These are phyloP conservation scores for Alnus rubra DNA, from an alignment of 306 rosid genomes.

Conservation along the genomic window DNA sequence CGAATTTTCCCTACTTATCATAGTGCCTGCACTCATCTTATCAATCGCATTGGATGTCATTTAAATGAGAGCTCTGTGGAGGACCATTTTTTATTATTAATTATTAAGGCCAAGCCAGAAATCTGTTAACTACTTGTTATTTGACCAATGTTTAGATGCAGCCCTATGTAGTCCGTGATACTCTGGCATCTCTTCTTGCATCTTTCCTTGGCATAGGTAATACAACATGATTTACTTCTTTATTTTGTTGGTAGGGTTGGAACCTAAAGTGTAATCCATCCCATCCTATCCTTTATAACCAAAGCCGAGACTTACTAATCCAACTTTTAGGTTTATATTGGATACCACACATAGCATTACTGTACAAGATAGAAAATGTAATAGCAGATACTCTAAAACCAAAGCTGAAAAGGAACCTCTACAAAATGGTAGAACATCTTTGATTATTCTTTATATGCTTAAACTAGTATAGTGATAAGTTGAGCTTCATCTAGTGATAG, in stretches of 20 bases:
- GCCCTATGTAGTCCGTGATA: neutral
- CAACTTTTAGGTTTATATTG: neutral
- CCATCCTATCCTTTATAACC: neutral
- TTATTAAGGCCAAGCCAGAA: neutral
- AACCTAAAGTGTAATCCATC: neutral
- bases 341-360: neutral
- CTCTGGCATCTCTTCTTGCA: neutral
- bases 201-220: neutral
- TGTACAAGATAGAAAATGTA: no score
- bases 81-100: neutral
- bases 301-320: neutral
- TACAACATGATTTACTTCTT: neutral
- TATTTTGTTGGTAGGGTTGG: neutral
- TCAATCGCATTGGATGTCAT: neutral
- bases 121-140: neutral
- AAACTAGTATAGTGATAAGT: neutral
- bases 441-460: neutral
- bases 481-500: neutral
- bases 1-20: neutral
- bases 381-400: no score
- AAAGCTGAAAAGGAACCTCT: neutral
- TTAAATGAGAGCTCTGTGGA: neutral
- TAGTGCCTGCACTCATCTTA: neutral
- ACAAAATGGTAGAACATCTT: neutral
- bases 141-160: conserved; percentile 1